Conservation (phyloP, 78 protist genomes). For the Emiliania huxleyi region DNA sequence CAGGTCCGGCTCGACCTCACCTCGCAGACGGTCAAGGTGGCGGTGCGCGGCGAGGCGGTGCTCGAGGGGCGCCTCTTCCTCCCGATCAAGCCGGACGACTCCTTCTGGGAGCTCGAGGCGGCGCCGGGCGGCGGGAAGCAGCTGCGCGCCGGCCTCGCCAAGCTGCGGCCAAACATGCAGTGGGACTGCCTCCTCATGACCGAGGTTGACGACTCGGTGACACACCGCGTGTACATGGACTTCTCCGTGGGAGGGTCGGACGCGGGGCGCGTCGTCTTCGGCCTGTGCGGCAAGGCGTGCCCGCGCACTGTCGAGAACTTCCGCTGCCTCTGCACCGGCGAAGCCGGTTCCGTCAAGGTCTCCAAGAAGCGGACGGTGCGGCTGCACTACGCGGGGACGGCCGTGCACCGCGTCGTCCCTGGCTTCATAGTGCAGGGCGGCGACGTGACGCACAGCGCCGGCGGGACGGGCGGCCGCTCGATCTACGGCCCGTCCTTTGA, state of each 20-base stretch:
- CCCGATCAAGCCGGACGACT: background rate
- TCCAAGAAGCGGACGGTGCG: conserved; percentile 2
- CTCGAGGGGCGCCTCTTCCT: background rate
- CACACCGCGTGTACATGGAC: background rate
- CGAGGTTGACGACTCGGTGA: background rate
- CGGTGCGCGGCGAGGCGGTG: background rate
- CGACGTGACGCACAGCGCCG: conserved; percentile 78
- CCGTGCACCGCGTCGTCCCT: background rate
- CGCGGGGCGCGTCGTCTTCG: background rate
- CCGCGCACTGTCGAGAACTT: conserved; percentile 5
- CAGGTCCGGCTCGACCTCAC: too few relatives aligned
- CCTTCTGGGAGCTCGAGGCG: background rate
- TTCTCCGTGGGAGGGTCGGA: background rate
- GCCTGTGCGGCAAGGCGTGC: background rate
- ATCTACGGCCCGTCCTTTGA: conserved; percentile 88
- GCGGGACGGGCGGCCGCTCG: conserved; percentile 97
- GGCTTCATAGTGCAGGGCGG: conserved; percentile 79
- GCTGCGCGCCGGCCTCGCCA: background rate
- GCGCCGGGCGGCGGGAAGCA: background rate
- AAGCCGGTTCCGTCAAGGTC: conserved; percentile 41
- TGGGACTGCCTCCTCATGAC: background rate
- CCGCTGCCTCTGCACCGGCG: conserved; percentile 54
- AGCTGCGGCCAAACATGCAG: background rate
- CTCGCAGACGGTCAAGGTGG: background rate
- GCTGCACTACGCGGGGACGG: background rate